Conservation (phyloP, 768 basidiomycete species). For the Gloeopeniophorella convolvens region DNA sequence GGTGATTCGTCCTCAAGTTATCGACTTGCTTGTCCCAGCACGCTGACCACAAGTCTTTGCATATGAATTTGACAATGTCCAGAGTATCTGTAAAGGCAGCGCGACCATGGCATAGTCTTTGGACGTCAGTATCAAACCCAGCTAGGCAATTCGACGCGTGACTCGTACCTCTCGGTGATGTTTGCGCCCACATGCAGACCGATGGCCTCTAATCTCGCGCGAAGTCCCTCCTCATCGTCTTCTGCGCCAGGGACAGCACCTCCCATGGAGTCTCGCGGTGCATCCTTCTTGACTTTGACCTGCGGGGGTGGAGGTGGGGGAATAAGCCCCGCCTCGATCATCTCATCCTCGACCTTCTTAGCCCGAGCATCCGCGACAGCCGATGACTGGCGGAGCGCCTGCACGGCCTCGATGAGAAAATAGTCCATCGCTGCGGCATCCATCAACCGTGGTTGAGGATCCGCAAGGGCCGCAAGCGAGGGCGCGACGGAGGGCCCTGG, state of each 20-base stretch:
- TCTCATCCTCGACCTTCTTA: constrained; percentile 68
- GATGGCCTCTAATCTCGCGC: constrained; percentile 69
- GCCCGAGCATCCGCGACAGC: constrained; percentile 60
- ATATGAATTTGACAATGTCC: constrained; percentile 91
- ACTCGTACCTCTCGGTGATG: constrained; percentile 71
- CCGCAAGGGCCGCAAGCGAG: constrained; percentile 49
- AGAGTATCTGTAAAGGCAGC: constrained; percentile 75
- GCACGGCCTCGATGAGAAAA: constrained; percentile 76
- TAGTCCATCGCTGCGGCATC: constrained; percentile 77
- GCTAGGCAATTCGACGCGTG: not conserved
- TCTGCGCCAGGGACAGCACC: constrained; percentile 29
- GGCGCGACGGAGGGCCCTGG: constrained; percentile 22
- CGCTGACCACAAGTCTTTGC: constrained; percentile 91
- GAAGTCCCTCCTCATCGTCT: constrained; percentile 70
- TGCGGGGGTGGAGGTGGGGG: constrained; percentile 40
- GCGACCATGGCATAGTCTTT: constrained; percentile 70
- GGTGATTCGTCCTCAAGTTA: constrained; percentile 90
- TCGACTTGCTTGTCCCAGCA: constrained; percentile 96
- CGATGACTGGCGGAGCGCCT: constrained; percentile 68
- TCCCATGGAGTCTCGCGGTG: constrained; percentile 32
- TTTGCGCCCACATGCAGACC: constrained; percentile 84
- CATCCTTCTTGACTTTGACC: constrained; percentile 34
- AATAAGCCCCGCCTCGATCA: constrained; percentile 72
- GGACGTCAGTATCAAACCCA: not conserved
- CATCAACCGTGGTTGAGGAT: constrained; percentile 54